Evolutionary conservation across 1,284 basidiomycete species (phyloP), one percentile per base, ranked within the genome.

Genomic region (Ustilago shanxiensis): DNA sequence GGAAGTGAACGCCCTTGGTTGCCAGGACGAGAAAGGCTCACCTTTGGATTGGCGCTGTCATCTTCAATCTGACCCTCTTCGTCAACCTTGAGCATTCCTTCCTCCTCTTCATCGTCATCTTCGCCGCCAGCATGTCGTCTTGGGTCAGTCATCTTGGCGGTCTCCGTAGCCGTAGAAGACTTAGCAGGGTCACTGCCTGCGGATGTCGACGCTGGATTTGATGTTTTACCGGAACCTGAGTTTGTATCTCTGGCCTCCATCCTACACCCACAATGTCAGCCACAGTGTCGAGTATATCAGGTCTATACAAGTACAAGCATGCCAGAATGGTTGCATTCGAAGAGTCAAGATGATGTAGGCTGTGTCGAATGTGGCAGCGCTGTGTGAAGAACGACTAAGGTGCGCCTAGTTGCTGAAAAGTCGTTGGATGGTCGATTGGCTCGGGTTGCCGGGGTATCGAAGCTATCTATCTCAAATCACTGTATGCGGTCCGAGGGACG

Each of bases 21-120:
- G 45, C 18, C 47, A 35, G 59, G 63, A 66, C 71, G 65, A 60
- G 66, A 53, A 14, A 54, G 66, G 72, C 72, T 74, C 56, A 74
- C 72, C 66, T 74, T 44, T 20, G 58, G 59, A 20, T 66, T 14
- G 59, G 63, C 58, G 51, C 57, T 33, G 37, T 74, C 67, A 31
- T 74, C 71, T 55, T 70, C 67, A 28, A 78, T 78, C 59, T 78
- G 75, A 58, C 75, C 75, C 56, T 78, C 75, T 54, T 78, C 75
- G 14, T 72, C 72, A 1, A 71, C 58, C 29, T 68, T 70, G 56
- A 78, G 66, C 71, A 78, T 78, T 8, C 75, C 75, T 53, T 78
- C 75, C 47, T 78, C 75, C 33, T 78, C 75, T 35, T 76, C 73
- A 16, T 78, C 71, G 13, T 78, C 75, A 11, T 74, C 63, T 24